These are phyloP conservation scores for Aspergillus alliaceus DNA, from an alignment of 2,329 filamentous ascomycete genomes.

Conservation along the genomic window DNA sequence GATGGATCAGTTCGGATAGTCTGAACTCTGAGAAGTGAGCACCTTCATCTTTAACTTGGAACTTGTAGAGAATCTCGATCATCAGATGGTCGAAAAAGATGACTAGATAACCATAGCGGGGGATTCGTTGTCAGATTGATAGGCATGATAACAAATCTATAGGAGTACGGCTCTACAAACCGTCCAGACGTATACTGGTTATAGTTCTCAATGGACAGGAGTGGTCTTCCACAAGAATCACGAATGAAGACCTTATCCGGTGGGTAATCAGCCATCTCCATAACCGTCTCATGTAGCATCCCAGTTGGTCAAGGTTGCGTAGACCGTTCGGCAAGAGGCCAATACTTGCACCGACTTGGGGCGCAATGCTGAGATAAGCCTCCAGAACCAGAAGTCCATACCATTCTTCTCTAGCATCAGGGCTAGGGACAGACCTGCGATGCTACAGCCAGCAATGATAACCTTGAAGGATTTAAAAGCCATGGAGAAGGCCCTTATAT, in stretches of 20 bases:
- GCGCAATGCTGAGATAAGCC: conserved; percentile 16
- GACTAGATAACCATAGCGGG: not conserved
- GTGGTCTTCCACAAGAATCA: not conserved
- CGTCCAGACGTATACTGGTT: not conserved
- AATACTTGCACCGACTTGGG: conserved; percentile 21
- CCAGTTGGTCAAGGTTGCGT: conserved; percentile 19
- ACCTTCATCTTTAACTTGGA: not conserved
- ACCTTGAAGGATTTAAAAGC: not conserved
- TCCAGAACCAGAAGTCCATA: conserved; percentile 25
- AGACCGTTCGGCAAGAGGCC: conserved; percentile 17
- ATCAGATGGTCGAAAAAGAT: not conserved
- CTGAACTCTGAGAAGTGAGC: not conserved
- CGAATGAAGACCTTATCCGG: not conserved
- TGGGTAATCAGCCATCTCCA: not conserved
- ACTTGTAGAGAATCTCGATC: not conserved
- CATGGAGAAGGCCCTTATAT: not conserved
- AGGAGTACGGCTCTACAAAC: too few species aligned
- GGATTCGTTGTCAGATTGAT: not conserved
- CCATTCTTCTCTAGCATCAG: conserved; percentile 14
- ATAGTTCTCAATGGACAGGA: not conserved
- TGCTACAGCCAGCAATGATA: not conserved
- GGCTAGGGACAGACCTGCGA: conserved; percentile 17
- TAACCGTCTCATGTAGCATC: conserved; percentile 5
- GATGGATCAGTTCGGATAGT: not conserved
- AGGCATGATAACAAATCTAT: too few species aligned